Evolutionary conservation across 2,329 filamentous ascomycete genomes (phyloP), one percentile per base, ranked within the genome.

Genomic region (Trichoderma lentiforme): DNA sequence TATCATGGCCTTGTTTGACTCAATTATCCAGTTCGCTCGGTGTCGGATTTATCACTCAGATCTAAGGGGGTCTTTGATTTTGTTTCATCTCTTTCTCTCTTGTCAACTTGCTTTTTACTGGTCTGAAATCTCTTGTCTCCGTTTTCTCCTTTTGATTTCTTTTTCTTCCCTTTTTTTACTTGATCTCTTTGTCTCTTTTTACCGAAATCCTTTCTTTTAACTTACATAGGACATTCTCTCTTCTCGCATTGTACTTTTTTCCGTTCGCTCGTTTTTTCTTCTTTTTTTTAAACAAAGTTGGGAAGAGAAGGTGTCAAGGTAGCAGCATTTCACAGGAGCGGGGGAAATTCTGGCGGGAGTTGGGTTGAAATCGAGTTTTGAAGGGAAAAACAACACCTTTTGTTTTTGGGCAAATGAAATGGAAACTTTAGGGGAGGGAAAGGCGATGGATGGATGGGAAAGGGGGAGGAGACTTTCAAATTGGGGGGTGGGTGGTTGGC

Each of bases 1-100:
- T 80, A 79, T 75, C 77, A 80, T 81, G 80, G 79, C 78, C 79
- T 78, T 81, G 80, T 77, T 79, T 80, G 80, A 78, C 73, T 77
- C 74, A 75, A 76, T 76, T 77, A 75, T 77, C 76, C 76, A 77
- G 77, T 78, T 81, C 71, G 72, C 73, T 36, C 76, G 74, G 75
- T 73, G 73, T 78, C 72, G 71, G 71, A 72, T 70, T 74, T 57
- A 32, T 67, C 68, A 61, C 68, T 71, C 67, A 57, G 71, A 70
- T 61, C 70, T 60, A 66, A 66, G 70, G 61, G 51, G 70, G 36
- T 53, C 51, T 65, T 47, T 71, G 51, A 69, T 68, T 73, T 63
- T 73, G 63, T 63, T 73, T 72, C 69, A 71, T 72, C 61, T 73
- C 60, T 62, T 68, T 72, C 62, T 65, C 58, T 70, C 74, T 34